Evolutionary conservation across 305 asterid species (phyloP).

Genomic region (Solanum hybrid): DNA sequence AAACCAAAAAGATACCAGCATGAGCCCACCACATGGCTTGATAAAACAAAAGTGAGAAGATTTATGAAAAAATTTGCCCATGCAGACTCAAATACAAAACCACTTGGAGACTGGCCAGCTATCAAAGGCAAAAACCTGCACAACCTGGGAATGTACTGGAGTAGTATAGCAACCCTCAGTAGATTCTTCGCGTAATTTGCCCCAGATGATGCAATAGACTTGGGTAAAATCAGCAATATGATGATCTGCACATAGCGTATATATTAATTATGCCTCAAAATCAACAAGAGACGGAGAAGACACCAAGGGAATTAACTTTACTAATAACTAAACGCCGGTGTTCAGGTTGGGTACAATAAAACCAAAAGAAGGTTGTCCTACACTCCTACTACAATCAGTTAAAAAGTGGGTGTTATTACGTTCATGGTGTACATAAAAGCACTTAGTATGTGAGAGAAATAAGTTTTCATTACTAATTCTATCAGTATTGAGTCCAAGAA

Average conservation of each 20-base stretch:
- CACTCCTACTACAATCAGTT: not conserved
- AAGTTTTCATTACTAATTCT: not conserved
- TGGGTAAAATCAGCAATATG: conserved; percentile 42
- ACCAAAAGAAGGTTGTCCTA: not conserved
- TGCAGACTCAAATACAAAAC: conserved; percentile 78
- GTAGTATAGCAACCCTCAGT: conserved; percentile 51
- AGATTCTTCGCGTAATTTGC: conserved; percentile 65
- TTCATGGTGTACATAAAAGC: not conserved
- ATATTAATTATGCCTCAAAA: not conserved
- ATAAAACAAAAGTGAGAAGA: conserved; percentile 58
- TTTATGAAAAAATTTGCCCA: conserved; percentile 72
- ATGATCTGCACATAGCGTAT: conserved; percentile 36
- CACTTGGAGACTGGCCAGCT: conserved; percentile 66
- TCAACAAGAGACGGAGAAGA: conserved; percentile 4
- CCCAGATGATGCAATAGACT: conserved; percentile 34
- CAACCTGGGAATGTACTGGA: conserved; percentile 67
- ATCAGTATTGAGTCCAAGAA: not conserved
- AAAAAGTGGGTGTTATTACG: not conserved
- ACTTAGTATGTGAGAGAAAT: not conserved
- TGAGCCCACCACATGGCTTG: conserved; percentile 78
- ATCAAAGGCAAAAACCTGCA: conserved; percentile 61
- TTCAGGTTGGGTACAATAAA: not conserved
- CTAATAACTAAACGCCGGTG: not conserved
- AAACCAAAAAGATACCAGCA: conserved; percentile 86
- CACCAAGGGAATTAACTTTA: not conserved